Percentiles rank a stretch among this genome's conserved stretches.
These are phyloP conservation scores for cucumber (Cucumis sativus) DNA, from an alignment of 306 rosid genomes.

Conservation along the genomic window DNA sequence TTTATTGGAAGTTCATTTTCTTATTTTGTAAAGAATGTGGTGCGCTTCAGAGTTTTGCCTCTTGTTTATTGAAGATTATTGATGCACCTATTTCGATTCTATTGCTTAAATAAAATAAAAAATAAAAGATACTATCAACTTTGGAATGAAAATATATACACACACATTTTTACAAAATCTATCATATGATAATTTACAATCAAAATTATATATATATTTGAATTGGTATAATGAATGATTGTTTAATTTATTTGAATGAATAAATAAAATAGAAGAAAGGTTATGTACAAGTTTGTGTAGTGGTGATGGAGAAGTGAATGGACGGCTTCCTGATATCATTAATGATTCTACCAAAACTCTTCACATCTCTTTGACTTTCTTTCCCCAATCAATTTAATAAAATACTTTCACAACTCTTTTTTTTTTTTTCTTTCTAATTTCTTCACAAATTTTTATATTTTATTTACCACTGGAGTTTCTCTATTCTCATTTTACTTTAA, in stretches of 20 bases:
- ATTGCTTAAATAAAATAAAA: no score
- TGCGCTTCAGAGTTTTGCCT: no score
- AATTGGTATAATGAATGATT: neutral
- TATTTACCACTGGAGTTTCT: neutral
- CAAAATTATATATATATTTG: no score
- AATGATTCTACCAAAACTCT: conserved; percentile 4
- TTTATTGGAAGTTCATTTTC: neutral
- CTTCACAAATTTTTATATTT: neutral
- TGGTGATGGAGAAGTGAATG: conserved; percentile 8
- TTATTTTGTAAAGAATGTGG: no score
- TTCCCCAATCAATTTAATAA: neutral
- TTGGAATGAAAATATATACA: no score
- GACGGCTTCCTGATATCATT: conserved; percentile 5
- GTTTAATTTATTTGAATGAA: neutral
- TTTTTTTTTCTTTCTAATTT: neutral
- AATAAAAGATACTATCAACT: no score
- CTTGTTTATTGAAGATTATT: neutral
- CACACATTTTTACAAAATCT: no score
- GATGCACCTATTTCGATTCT: no score
- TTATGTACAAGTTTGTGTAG: neutral
- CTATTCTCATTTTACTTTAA: neutral
- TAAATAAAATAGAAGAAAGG: neutral
- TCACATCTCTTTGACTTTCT: neutral
- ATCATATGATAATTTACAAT: no score
- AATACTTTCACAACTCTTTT: neutral